A percentile compares a stretch with the other conserved stretches of the same genome.
Conservation (phyloP, 2,329 filamentous ascomycete genomes). For the Hymenoscyphus linearis region DNA sequence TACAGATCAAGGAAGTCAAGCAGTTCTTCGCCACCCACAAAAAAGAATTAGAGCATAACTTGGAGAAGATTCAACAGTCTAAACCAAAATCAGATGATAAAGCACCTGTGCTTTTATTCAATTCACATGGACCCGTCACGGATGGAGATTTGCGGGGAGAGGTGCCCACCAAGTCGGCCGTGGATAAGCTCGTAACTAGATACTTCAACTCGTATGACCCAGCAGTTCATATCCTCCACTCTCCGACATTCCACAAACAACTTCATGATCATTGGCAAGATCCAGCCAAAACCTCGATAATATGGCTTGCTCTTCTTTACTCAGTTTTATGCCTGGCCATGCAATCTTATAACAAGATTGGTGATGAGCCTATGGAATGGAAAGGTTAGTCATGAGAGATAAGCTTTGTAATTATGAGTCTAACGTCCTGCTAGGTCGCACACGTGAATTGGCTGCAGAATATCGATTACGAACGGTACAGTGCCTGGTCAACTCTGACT, state of each 20-base stretch:
- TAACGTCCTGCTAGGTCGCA: constrained; percentile 31
- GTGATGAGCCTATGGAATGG: constrained; percentile 75
- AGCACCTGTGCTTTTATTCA: constrained; percentile 75
- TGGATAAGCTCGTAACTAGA: constrained; percentile 78
- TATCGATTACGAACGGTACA: constrained; percentile 72
- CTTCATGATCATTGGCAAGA: constrained; percentile 63
- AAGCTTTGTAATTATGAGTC: not conserved
- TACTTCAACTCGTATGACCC: constrained; percentile 83
- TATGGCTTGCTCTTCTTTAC: constrained; percentile 75
- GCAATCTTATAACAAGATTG: constrained; percentile 73
- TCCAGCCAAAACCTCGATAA: constrained; percentile 65
- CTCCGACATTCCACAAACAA: constrained; percentile 77
- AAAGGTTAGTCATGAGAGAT: constrained; percentile 45
- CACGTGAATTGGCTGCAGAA: constrained; percentile 53
- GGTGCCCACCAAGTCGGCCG: constrained; percentile 73
- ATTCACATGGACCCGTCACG: constrained; percentile 61
- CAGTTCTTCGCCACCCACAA: constrained; percentile 83
- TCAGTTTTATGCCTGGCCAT: constrained; percentile 72
- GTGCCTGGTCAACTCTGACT: constrained; percentile 70
- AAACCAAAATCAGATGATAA: constrained; percentile 55
- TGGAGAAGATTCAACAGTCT: constrained; percentile 66
- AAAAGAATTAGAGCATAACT: constrained; percentile 79
- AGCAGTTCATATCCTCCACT: constrained; percentile 70
- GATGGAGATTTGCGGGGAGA: constrained; percentile 73
- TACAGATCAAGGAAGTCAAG: constrained; percentile 81